Conservation (phyloP, 2,329 filamentous ascomycete species). For the Cryphonectria radicalis region DNA sequence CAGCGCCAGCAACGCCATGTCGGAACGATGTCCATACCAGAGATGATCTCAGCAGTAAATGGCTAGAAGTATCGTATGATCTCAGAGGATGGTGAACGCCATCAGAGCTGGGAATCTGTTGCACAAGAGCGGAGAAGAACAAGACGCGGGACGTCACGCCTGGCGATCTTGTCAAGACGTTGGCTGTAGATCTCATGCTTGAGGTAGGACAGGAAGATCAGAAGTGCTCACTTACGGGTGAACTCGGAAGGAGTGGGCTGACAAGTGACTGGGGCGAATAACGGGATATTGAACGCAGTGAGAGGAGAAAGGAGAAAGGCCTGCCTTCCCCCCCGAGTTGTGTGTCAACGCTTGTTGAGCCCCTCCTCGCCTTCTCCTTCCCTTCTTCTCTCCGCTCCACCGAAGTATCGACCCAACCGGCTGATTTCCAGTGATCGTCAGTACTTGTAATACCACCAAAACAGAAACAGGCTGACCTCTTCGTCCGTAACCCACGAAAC, state of each 20-base stretch:
- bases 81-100: not conserved
- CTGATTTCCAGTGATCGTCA: not conserved
- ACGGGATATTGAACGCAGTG: not conserved
- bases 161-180: not conserved
- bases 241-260: not conserved
- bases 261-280: not conserved
- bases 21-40: not conserved
- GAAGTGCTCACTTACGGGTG: not conserved
- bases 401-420: not conserved
- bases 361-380: not conserved
- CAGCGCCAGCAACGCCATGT: constrained; percentile 1
- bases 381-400: not conserved
- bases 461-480: not conserved
- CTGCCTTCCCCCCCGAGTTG: not conserved
- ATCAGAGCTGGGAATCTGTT: not conserved
- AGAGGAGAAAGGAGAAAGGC: not conserved
- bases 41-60: not conserved
- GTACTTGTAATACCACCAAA: not conserved
- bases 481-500: not conserved
- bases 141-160: not conserved
- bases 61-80: not conserved
- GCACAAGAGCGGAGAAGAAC: not conserved
- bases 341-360: not conserved
- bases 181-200: not conserved
- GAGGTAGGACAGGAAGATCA: not conserved